phyloP scores from a whole-genome alignment of 371 early-diverging fungal species.

The Mortierella sp. region DNA sequence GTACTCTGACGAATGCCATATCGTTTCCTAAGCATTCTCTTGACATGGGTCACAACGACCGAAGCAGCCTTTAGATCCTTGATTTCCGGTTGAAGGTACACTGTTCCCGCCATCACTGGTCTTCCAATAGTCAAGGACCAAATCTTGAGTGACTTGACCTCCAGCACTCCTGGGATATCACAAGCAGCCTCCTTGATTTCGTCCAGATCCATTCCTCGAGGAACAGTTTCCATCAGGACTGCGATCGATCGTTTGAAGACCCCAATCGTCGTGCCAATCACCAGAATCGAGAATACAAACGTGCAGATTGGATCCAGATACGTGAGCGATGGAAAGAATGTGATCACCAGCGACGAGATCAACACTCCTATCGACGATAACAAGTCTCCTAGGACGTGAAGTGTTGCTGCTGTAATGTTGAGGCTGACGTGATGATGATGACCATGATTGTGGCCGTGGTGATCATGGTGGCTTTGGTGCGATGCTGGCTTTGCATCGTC shows the following conservation, averaged over 20 bases:
- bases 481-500: slow-evolving; percentile 9
- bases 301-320: slow-evolving; percentile 91
- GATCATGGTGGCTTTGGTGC: slow-evolving; percentile 14
- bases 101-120: slow-evolving; percentile 18
- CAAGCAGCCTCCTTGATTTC: slow-evolving; percentile 43
- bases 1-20: slow-evolving; percentile 38
- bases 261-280: slow-evolving; percentile 75
- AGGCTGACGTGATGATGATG: slow-evolving; percentile 59
- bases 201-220: slow-evolving; percentile 28
- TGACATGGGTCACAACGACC: slow-evolving; percentile 8
- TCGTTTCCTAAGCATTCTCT: slow-evolving; percentile 22
- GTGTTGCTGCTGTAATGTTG: slow-evolving; percentile 77
- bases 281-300: slow-evolving; percentile 82
- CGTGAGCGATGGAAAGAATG: slow-evolving; percentile 70
- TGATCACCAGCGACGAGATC: slow-evolving; percentile 81
- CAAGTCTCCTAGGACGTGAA: slow-evolving; percentile 89
- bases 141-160: slow-evolving; percentile 39
- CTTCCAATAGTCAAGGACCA: slow-evolving; percentile 48
- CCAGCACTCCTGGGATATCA: slow-evolving; percentile 42
- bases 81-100: slow-evolving; percentile 44
- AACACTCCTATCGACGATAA: slow-evolving; percentile 89
- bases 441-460: slow-evolving; percentile 7
- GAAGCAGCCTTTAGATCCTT: slow-evolving; percentile 16
- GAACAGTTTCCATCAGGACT: slow-evolving; percentile 69
- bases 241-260: slow-evolving; percentile 61